phyloP scores from a whole-genome alignment of 164 flowering plant genomes.

The Platanus orientalis region DNA sequence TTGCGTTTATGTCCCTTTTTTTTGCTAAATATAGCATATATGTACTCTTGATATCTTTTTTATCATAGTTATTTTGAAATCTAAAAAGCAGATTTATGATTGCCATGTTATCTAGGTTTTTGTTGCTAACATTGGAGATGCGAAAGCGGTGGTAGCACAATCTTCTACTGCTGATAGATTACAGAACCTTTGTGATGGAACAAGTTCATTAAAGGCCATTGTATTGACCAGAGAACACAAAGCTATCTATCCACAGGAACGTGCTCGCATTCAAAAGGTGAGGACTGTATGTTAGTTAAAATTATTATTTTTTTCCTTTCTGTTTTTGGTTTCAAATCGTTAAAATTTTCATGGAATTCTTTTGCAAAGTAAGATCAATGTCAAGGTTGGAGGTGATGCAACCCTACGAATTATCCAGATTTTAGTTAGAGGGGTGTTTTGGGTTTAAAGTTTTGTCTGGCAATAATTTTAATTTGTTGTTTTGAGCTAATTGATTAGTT shows the following conservation, averaged over 20 bases:
- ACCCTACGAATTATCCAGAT: too few species aligned
- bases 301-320: not conserved
- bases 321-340: not conserved
- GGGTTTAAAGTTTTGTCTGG: too few species aligned
- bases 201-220: constrained; percentile 62
- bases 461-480: too few species aligned
- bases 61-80: too few species aligned
- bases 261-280: constrained; percentile 86
- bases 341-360: not conserved
- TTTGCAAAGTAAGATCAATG: too few species aligned
- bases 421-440: too few species aligned
- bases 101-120: constrained; percentile 52
- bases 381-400: too few species aligned
- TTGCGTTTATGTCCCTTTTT: too few species aligned
- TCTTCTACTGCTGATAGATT: constrained; percentile 39
- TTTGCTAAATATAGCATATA: not conserved
- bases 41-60: not conserved
- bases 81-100: not conserved
- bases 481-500: too few species aligned
- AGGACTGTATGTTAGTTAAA: not conserved
- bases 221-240: constrained; percentile 92
- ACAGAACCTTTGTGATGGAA: constrained; percentile 25
- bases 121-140: constrained; percentile 90
- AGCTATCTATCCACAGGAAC: constrained; percentile 86
- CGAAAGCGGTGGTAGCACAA: constrained; percentile 84